Conservation (phyloP, 306 rosid species). For the Malus sieversii region DNA sequence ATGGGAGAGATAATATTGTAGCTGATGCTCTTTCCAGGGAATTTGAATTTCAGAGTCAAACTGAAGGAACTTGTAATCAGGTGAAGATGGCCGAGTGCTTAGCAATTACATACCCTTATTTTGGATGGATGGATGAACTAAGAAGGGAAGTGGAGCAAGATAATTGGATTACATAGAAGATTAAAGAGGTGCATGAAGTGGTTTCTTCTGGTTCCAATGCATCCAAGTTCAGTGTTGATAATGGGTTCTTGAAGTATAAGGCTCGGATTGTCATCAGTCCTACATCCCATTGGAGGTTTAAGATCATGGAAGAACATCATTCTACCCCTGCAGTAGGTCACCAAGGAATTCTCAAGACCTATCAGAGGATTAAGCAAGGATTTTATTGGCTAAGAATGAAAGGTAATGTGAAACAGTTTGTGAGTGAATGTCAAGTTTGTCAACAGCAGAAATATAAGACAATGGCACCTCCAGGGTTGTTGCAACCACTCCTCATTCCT, state of each 20-base stretch:
- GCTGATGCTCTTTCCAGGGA: background rate
- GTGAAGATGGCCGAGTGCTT: background rate
- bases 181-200: too few relatives aligned
- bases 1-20: background rate
- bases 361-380: too few relatives aligned
- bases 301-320: background rate
- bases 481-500: background rate
- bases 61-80: background rate
- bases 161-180: background rate
- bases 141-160: background rate
- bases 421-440: background rate
- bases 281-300: background rate
- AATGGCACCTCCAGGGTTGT: background rate
- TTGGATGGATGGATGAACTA: background rate
- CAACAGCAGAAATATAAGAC: background rate
- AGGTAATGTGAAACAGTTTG: background rate
- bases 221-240: background rate
- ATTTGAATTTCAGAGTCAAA: background rate
- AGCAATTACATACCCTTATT: background rate
- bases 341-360: background rate
- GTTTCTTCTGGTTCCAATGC: too few relatives aligned
- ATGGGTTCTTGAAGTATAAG: background rate
- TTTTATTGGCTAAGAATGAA: background rate
- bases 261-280: background rate
- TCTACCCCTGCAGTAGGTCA: background rate